Percentiles rank a stretch among this genome's conserved stretches.
Evolutionary conservation across 352 stramenopile species (phyloP).

Genomic region (Saprolegnia diclina): DNA sequence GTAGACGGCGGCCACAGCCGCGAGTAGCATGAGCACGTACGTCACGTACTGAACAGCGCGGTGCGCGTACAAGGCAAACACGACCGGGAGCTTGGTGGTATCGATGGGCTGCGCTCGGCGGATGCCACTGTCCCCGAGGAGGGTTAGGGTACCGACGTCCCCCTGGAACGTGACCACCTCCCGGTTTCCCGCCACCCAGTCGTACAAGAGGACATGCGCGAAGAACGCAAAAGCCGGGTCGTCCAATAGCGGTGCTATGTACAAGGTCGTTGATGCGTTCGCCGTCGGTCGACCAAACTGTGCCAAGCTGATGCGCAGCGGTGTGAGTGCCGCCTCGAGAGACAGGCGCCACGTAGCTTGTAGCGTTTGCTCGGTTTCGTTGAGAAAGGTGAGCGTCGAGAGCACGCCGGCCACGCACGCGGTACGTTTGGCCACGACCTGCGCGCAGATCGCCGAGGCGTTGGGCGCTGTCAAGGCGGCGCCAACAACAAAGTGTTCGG

Average conservation of each 20-base stretch:
- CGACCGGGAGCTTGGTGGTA: neutral
- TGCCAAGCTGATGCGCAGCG: neutral
- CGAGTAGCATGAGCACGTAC: neutral
- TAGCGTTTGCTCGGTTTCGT: too few relatives aligned
- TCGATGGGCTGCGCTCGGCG: neutral
- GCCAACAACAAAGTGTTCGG: too few relatives aligned
- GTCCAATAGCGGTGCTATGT: neutral
- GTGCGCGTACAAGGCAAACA: neutral
- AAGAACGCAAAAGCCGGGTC: neutral
- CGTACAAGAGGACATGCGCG: neutral
- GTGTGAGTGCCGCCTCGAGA: too few relatives aligned
- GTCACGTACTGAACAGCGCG: neutral
- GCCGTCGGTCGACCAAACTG: conserved; percentile 10
- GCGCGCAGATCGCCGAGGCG: too few relatives aligned
- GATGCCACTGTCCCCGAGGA: neutral
- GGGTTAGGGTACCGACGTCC: neutral
- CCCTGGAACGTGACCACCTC: conserved; percentile 11
- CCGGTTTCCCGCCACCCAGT: neutral
- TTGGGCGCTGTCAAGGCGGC: too few relatives aligned
- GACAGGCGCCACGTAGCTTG: too few relatives aligned
- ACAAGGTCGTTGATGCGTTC: neutral
- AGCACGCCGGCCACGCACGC: too few relatives aligned
- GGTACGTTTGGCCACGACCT: too few relatives aligned
- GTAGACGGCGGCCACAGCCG: neutral
- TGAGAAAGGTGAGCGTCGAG: too few relatives aligned